Conservation (phyloP, 2,329 filamentous ascomycete genomes). For the Hypoxylon sp. region DNA sequence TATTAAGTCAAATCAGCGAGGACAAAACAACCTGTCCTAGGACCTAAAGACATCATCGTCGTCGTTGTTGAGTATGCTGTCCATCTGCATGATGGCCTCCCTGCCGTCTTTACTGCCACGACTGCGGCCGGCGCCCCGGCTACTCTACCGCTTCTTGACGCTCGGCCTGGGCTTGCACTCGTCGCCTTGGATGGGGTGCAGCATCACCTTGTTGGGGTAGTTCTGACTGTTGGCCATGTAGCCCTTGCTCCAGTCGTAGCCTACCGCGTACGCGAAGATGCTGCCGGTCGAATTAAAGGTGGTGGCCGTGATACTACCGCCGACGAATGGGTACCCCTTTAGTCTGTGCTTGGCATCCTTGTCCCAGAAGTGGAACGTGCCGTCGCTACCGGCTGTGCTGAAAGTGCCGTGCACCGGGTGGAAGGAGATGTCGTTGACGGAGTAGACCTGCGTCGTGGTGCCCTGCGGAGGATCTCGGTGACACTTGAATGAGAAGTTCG, state of each 20-base stretch:
- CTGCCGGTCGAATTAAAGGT: constrained; percentile 90
- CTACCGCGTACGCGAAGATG: constrained; percentile 90
- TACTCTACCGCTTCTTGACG: constrained; percentile 70
- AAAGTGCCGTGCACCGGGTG: constrained; percentile 98
- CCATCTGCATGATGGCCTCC: background rate
- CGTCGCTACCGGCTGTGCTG: constrained; percentile 94
- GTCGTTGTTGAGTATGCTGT: background rate
- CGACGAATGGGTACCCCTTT: constrained; percentile 88
- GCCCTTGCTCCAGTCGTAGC: constrained; percentile 99
- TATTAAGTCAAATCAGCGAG: background rate
- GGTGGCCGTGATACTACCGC: constrained; percentile 89
- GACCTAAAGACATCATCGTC: background rate
- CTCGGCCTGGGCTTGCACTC: constrained; percentile 75
- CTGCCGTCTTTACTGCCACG: background rate
- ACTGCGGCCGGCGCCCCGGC: background rate
- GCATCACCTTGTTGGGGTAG: constrained; percentile 85
- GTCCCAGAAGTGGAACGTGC: constrained; percentile 98
- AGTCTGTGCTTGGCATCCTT: constrained; percentile 90
- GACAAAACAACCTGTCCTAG: background rate
- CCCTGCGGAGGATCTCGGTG: constrained; percentile 85
- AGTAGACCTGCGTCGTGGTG: constrained; percentile 89
- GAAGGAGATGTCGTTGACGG: constrained; percentile 98
- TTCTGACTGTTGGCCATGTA: constrained; percentile 85
- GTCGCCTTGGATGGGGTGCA: constrained; percentile 79
- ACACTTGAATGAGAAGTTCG: constrained; percentile 99